Percentiles rank a stretch among this genome's conserved stretches.
Conservation (phyloP, 106 monocot genomes). For the Vanilla planifolia region DNA sequence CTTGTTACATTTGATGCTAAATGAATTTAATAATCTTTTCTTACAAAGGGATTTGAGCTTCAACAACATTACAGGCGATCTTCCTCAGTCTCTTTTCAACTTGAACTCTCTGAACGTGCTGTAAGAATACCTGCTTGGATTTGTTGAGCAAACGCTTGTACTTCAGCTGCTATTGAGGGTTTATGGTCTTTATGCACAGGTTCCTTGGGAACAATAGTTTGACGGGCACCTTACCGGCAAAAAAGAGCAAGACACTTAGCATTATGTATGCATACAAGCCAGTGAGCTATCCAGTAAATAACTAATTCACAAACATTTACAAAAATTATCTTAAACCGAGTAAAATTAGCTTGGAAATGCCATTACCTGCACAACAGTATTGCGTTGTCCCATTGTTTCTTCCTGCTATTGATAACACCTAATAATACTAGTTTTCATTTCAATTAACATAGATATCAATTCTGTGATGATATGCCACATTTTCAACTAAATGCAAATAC, state of each 20-base stretch:
- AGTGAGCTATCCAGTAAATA: neutral
- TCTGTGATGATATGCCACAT: neutral
- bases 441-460: too few relatives aligned
- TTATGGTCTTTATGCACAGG: constrained; percentile 29
- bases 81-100: constrained; percentile 74
- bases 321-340: too few relatives aligned
- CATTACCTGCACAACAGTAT: neutral
- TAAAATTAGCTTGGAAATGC: too few relatives aligned
- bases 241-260: constrained; percentile 40
- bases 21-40: neutral
- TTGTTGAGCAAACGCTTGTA: too few relatives aligned
- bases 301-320: neutral
- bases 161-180: neutral
- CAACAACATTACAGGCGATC: constrained; percentile 68
- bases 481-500: constrained; percentile 3
- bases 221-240: constrained; percentile 50
- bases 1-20: neutral
- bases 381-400: neutral
- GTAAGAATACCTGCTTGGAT: constrained; percentile 40
- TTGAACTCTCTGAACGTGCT: constrained; percentile 37
- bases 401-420: too few relatives aligned
- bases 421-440: too few relatives aligned
- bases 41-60: constrained; percentile 82
- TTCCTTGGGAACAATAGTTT: constrained; percentile 86
- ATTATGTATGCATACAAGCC: constrained; percentile 39